Evolutionary conservation across 495 filamentous ascomycete genomes (phyloP), one percentile per base, ranked within the genome.

Genomic region (Hyaloscypha bicolor): DNA sequence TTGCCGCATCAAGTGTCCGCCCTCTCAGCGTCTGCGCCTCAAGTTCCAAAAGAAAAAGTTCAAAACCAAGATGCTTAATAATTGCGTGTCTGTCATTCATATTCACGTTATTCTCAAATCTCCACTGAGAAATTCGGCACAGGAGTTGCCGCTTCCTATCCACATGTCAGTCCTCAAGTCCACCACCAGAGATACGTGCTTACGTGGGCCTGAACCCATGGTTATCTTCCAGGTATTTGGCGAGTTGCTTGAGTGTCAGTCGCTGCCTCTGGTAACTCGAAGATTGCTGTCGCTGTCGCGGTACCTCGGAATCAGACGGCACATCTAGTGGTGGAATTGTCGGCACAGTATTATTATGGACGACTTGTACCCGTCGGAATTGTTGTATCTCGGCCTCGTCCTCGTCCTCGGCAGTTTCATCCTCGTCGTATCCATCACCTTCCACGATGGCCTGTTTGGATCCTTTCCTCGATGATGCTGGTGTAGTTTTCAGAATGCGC

Each of bases 31-130:
- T 9, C 25, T 39, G 32, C 31, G 59, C 16, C 22, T 35, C 33
- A 37, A 61, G 1, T 19, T 61, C 59, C 16, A n/a, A n/a, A n/a
- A n/a, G n/a, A n/a, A n/a, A n/a, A n/a, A 48, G 16, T 9, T 8
- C 32, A 39, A 12, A 6, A 25, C 37, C 37, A 61, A 61, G 35
- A 21, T 30, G 19, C 37, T 61, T 19, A 22, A 61, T 39, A 9
- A 61, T 61, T n/a, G 19, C n/a, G 6, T 19, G 19, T 22, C 33
- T 22, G 30, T 61, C 59, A 21, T 61, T 39, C 33, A 30, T 39
- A 6, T 61, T 61, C 31, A 61, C 59, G 37, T 61, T 61, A 35
- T 61, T 61, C 37, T 61, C 59, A 48, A 61, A 42, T 16, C 37
- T 21, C 32, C 59, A 61, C 16, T 21, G 2, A 6, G 59, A 61